Evolutionary conservation across 2,329 filamentous ascomycete species (phyloP), one percentile per base, ranked within the genome.

Genomic region (Pseudocercospora eumusae): DNA sequence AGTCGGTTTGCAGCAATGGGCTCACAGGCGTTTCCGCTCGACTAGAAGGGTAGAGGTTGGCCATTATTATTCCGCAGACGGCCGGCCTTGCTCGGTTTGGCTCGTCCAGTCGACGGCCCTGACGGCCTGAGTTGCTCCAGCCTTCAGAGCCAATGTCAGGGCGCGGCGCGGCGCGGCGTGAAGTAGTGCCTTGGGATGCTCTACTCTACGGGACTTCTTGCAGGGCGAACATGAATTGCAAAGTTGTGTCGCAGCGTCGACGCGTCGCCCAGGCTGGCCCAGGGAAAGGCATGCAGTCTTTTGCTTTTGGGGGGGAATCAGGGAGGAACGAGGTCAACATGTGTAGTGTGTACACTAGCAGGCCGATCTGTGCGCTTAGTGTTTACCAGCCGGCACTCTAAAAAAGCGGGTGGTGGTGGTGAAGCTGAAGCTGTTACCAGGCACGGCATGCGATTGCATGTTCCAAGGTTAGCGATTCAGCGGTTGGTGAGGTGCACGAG

Each of bases 1-100:
- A 63, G 25, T 59, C 58, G 23, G 61, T 49, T 33, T 57, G 60
- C 47, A 52, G 60, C 47, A 52, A 31, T 18, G 60, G 60, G 55
- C 44, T 62, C 54, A 62, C 55, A 52, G 47, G 47, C 25, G 47
- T 52, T 52, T 52, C 47, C 47, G 47, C 47, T 23, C 47, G 23
- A n/a, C 10, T 15, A 21, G 47, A 23, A 52, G 47, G 47, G 23
- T 52, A 52, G 15, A 52, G 47, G 25, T 52, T 52, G n/a, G 47
- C 25, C 47, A 52, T n/a, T n/a, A n/a, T n/a, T n/a, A n/a, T 52
- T n/a, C 23, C 21, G 25, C 25, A 23, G 4, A 23, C 27, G 47
- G 21, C 47, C 47, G 47, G 47, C 25, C 23, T 52, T 52, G 47
- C 25, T 52, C 47, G 47, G 47, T 25, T 25, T 28, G 47, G 47